Base-by-base conservation (phyloP, 495 filamentous ascomycete genomes). In the Schizothecium vesticola region DNA sequence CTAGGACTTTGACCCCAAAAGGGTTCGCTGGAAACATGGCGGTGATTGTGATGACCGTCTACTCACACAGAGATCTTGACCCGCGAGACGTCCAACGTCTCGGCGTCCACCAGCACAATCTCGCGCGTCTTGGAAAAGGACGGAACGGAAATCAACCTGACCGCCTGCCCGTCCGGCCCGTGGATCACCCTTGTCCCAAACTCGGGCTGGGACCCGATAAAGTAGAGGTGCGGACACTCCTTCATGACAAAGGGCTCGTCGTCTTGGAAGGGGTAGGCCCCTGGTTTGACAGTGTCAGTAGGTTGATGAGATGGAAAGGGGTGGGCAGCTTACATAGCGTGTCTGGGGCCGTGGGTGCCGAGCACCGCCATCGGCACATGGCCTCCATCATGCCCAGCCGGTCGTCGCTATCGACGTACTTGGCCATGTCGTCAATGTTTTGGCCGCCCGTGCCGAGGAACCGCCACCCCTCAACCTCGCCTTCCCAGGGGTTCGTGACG, bases 271-370 rank as follows among this genome's bases (percentile, higher is more conserved):
- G 95, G 95, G 76, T 97, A 98, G 65, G 90, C 91, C 94, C 93
- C 93, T 97, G 69, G 22, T 63, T n/a, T 12, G 59, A 19, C 2
- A 8, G 43, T 51, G 43, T 51, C 9, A 51, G 43, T 19, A 51
- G 16, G 26, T 22, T 21, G 11, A 61, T 56, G 0, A 31, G 26
- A 7, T 23, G 9, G 12, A 9, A 21, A 25, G 16, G 51, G n/a
- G 21, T 21, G 11, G 10, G n/a, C 16, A 64, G 82, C 92, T 82
- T 84, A 96, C 94, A 97, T 65, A 99, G 76, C 3, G 95, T 99
- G 79, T 99, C 95, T 1, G 95, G 95, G 5, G 96, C 96, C 1
- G 95, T 99, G 16, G 95, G 95, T n/a, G 94, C 94, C 64, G 86
- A 86, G 77, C 91, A 90, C 65, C 94, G 85, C 96, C 96, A 99